phyloP scores from a whole-genome alignment of 2,329 filamentous ascomycete genomes.

The Ophiostoma sp. region DNA sequence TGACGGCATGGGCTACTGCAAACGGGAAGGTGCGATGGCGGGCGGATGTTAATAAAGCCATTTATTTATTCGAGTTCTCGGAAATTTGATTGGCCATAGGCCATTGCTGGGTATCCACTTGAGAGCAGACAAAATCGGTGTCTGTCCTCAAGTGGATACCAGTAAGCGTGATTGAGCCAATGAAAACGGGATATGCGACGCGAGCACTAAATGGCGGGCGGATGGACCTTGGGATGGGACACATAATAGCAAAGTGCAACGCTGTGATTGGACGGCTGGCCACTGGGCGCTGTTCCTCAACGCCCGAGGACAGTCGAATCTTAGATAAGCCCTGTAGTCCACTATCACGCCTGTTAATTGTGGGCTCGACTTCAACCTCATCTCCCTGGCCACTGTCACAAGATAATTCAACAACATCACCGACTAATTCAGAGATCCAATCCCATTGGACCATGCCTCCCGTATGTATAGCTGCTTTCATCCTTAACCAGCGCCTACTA shows the following conservation, averaged over 20 bases:
- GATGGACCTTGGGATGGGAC: slow-evolving; percentile 14
- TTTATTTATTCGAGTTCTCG: no score
- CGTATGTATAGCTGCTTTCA: background rate
- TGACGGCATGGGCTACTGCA: slow-evolving; percentile 20
- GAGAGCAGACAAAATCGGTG: no score
- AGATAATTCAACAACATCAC: slow-evolving; percentile 4
- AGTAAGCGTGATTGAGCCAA: no score
- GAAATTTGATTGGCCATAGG: no score
- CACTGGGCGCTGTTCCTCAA: background rate
- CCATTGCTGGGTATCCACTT: no score
- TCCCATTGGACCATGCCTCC: slow-evolving; percentile 16
- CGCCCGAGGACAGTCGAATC: background rate
- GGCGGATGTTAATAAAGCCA: background rate
- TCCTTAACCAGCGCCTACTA: no score
- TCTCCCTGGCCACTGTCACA: slow-evolving; percentile 2
- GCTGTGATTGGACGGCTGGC: slow-evolving; percentile 4
- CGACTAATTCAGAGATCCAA: background rate
- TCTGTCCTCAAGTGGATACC: no score
- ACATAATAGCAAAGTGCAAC: slow-evolving; percentile 19
- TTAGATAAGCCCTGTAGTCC: slow-evolving; percentile 8
- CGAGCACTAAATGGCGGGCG: background rate
- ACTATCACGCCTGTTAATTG: background rate
- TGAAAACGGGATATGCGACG: no score
- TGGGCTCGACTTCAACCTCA: background rate
- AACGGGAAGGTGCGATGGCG: slow-evolving; percentile 14